phyloP scores from a whole-genome alignment of 306 rosid species.

The peach (Prunus persica) region DNA sequence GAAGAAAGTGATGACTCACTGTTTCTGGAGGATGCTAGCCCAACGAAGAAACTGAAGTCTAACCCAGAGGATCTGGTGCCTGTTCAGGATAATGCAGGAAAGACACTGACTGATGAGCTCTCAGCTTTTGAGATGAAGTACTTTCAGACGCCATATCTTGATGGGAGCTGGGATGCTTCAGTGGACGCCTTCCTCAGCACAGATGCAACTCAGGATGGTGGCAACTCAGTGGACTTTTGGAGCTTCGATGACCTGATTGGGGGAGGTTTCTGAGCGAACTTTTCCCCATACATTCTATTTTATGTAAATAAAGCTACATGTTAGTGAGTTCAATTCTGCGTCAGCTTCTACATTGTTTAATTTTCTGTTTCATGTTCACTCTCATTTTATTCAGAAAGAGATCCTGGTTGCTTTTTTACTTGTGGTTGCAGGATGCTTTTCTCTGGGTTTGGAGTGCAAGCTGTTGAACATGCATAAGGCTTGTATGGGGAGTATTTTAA shows the following conservation, averaged over 20 bases:
- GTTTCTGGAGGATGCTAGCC: conserved; percentile 46
- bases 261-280: conserved; percentile 50
- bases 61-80: conserved; percentile 33
- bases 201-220: conserved; percentile 62
- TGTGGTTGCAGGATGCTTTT: conserved; percentile 55
- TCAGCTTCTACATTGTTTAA: neutral
- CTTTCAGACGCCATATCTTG: conserved; percentile 59
- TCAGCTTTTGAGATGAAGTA: conserved; percentile 68
- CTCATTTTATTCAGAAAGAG: neutral
- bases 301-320: conserved; percentile 94
- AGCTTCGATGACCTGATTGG: conserved; percentile 69
- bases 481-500: conserved; percentile 36
- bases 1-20: conserved; percentile 48
- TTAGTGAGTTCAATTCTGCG: conserved; percentile 35
- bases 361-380: neutral
- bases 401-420: neutral
- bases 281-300: conserved; percentile 21
- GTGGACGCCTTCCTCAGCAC: conserved; percentile 49
- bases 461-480: conserved; percentile 32
- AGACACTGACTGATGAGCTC: conserved; percentile 74
- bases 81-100: conserved; percentile 30
- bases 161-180: conserved; percentile 65
- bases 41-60: conserved; percentile 38
- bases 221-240: conserved; percentile 71
- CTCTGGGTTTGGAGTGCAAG: conserved; percentile 35